These are phyloP conservation scores for Cerioporus squamosus DNA, from an alignment of 1,284 basidiomycete genomes.

Conservation along the genomic window DNA sequence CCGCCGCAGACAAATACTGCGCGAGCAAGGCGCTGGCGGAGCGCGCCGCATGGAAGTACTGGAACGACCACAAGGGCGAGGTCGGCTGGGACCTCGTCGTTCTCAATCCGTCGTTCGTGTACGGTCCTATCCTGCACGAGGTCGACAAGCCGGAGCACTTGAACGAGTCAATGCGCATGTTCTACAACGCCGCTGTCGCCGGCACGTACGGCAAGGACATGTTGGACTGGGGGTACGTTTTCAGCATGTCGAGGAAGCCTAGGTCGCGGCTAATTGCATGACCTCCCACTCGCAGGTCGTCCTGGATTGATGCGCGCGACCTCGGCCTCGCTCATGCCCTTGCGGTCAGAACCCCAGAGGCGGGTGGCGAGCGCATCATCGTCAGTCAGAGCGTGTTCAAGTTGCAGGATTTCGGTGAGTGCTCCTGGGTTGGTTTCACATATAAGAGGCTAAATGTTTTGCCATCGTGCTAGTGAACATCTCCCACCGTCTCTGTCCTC, in stretches of 20 bases:
- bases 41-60: constrained; percentile 51
- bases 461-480: not conserved
- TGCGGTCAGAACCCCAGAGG: constrained; percentile 54
- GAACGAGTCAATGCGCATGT: constrained; percentile 16
- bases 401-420: constrained; percentile 36
- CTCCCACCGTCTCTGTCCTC: constrained; percentile 14
- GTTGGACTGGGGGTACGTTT: not conserved
- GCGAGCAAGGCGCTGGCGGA: constrained; percentile 77
- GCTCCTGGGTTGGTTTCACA: not conserved
- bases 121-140: constrained; percentile 16
- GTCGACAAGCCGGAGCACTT: constrained; percentile 18
- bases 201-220: not conserved
- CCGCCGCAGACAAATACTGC: constrained; percentile 50
- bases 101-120: constrained; percentile 8
- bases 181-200: constrained; percentile 14
- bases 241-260: not conserved
- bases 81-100: constrained; percentile 27
- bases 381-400: constrained; percentile 38
- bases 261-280: not conserved
- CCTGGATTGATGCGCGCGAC: constrained; percentile 65
- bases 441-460: not conserved
- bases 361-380: constrained; percentile 64
- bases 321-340: constrained; percentile 60
- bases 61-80: constrained; percentile 51
- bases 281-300: constrained; percentile 3